Conservation (phyloP, 106 monocot genomes). For the Amphibolis antarctica region DNA sequence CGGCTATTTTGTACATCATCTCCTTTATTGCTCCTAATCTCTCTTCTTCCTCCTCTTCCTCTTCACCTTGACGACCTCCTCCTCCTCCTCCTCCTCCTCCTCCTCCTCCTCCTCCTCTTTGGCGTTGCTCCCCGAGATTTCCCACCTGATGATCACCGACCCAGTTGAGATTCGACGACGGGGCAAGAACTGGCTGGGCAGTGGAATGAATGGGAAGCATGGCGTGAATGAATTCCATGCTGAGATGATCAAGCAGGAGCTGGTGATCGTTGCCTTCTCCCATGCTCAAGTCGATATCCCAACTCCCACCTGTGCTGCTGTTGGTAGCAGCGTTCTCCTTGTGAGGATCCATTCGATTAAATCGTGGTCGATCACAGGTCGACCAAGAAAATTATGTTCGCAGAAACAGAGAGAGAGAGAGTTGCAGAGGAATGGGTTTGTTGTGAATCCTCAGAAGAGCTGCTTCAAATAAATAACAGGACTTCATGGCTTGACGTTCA, state of each 20-base stretch:
- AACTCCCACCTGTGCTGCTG: not conserved
- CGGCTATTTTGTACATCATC: constrained; percentile 76
- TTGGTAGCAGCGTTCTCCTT: not conserved
- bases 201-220: not conserved
- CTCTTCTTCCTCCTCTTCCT: constrained; percentile 34
- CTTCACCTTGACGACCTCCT: constrained; percentile 3
- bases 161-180: not conserved
- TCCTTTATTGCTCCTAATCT: constrained; percentile 65
- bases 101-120: no score
- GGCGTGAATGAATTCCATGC: constrained; percentile 10
- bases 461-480: not conserved
- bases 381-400: not conserved
- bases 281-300: constrained; percentile 16
- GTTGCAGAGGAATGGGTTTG: not conserved
- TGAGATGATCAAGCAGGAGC: constrained; percentile 14
- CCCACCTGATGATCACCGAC: not conserved
- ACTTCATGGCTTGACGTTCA: not conserved
- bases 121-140: not conserved
- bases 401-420: not conserved
- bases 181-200: not conserved
- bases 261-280: constrained; percentile 2
- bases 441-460: not conserved
- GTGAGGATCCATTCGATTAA: constrained; percentile 3
- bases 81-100: not conserved
- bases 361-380: no score